A percentile compares a stretch with the other conserved stretches of the same genome.
Conservation (phyloP, 2,329 filamentous ascomycete genomes). For the Botrytis pseudocinerea region DNA sequence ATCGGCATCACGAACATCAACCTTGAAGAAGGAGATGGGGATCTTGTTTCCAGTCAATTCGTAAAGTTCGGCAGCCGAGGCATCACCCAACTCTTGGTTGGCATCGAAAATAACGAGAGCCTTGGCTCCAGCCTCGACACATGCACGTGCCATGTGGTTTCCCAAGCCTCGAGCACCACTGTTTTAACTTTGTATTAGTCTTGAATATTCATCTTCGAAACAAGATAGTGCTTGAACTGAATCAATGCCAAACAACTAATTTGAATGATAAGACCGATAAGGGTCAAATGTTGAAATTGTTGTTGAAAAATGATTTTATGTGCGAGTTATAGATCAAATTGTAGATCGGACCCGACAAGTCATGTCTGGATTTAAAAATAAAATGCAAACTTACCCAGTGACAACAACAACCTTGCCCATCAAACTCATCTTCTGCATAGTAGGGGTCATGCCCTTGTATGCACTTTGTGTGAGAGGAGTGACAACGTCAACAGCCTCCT, state of each 20-base stretch:
- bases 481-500: constrained; percentile 29
- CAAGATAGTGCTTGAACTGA: not conserved
- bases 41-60: constrained; percentile 63
- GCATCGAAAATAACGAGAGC: constrained; percentile 75
- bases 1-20: constrained; percentile 71
- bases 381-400: constrained; percentile 59
- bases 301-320: not conserved
- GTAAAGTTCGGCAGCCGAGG: constrained; percentile 68
- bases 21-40: constrained; percentile 74
- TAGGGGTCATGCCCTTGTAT: constrained; percentile 59
- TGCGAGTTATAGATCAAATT: not conserved
- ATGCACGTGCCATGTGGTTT: constrained; percentile 76
- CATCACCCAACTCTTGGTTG: constrained; percentile 72
- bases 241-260: not conserved
- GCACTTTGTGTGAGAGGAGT: constrained; percentile 54
- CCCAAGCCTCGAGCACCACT: constrained; percentile 76
- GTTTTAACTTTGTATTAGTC: constrained; percentile 14
- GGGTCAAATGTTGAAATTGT: not conserved
- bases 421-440: constrained; percentile 68
- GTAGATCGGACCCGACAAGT: not conserved
- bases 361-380: not conserved
- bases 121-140: constrained; percentile 73
- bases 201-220: not conserved
- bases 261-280: constrained; percentile 10
- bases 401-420: constrained; percentile 71